phyloP scores from a whole-genome alignment of 2,329 filamentous ascomycete genomes.

The Trichophyton mentagrophytes region DNA sequence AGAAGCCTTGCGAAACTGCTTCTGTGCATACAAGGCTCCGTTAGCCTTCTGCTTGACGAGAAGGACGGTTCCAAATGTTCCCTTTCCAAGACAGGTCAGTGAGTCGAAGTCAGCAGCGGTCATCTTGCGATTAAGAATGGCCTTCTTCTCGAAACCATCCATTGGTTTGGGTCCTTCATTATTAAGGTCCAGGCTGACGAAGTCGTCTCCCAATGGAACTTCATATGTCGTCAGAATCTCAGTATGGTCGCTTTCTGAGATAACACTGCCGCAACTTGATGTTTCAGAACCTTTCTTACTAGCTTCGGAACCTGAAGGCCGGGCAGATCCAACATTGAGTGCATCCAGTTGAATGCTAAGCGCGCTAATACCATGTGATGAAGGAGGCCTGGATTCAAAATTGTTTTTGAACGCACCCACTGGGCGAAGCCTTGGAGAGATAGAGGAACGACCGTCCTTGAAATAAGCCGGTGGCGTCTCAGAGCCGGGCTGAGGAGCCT shows the following conservation, averaged over 20 bases:
- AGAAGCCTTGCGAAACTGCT: conserved; percentile 96
- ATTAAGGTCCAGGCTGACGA: conserved; percentile 50
- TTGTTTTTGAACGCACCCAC: conserved; percentile 14
- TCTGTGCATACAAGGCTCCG: conserved; percentile 87
- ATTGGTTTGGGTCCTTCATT: background rate
- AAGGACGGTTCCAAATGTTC: conserved; percentile 87
- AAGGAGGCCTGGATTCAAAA: conserved; percentile 39
- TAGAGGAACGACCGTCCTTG: conserved; percentile 9
- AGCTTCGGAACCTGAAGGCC: conserved; percentile 44
- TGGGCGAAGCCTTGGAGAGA: conserved; percentile 20
- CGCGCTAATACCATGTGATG: conserved; percentile 60
- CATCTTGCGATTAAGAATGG: conserved; percentile 62
- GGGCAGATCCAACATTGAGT: conserved; percentile 53
- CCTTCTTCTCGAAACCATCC: conserved; percentile 40
- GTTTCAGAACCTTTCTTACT: conserved; percentile 35
- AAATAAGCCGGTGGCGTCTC: background rate
- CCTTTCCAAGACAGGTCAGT: conserved; percentile 85
- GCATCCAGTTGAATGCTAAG: conserved; percentile 71
- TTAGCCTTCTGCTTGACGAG: conserved; percentile 82
- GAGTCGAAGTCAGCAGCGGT: conserved; percentile 80
- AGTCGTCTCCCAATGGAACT: conserved; percentile 71
- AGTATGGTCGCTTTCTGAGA: conserved; percentile 51
- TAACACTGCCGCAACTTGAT: conserved; percentile 46
- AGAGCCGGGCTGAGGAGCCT: background rate
- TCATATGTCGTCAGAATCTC: conserved; percentile 72